A percentile compares a stretch with the other conserved stretches of the same genome.
phyloP scores from a whole-genome alignment of 805 yeast species.

The Metschnikowia proteae region DNA sequence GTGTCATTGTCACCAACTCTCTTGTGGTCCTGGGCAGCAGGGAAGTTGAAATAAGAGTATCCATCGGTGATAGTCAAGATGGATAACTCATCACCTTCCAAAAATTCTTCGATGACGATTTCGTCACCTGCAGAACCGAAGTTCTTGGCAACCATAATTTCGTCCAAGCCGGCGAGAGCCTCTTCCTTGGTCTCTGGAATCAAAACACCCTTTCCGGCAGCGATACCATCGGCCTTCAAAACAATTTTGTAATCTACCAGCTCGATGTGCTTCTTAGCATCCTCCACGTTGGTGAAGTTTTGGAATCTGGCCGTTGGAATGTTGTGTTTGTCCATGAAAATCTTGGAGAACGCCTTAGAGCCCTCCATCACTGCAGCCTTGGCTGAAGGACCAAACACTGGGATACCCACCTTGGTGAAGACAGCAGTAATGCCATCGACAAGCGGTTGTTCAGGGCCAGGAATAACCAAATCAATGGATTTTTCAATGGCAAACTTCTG shows the following conservation, averaged over 20 bases:
- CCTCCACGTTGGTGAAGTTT: constrained; percentile 72
- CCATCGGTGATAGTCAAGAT: constrained; percentile 92
- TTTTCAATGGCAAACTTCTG: constrained; percentile 72
- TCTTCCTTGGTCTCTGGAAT: constrained; percentile 83
- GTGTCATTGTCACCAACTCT: constrained; percentile 89
- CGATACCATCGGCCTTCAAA: constrained; percentile 95
- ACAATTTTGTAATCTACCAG: constrained; percentile 72
- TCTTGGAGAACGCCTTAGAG: constrained; percentile 89
- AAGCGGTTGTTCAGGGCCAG: constrained; percentile 99
- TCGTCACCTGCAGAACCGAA: constrained; percentile 92
- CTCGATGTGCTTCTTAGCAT: constrained; percentile 69
- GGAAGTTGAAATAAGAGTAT: constrained; percentile 82
- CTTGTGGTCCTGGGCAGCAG: constrained; percentile 98
- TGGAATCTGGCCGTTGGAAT: constrained; percentile 93
- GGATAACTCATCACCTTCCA: constrained; percentile 96
- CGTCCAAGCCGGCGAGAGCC: constrained; percentile 78
- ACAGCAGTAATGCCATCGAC: constrained; percentile 84
- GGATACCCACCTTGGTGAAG: constrained; percentile 80
- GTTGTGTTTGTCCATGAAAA: constrained; percentile 84
- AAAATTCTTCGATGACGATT: constrained; percentile 91
- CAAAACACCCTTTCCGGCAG: constrained; percentile 98
- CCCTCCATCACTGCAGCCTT: constrained; percentile 95
- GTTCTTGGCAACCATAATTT: constrained; percentile 83
- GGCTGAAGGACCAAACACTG: constrained; percentile 94
- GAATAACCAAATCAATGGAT: constrained; percentile 70